Base-by-base conservation (phyloP, 345 rosid genomes). In the Citrus inodora region DNA sequence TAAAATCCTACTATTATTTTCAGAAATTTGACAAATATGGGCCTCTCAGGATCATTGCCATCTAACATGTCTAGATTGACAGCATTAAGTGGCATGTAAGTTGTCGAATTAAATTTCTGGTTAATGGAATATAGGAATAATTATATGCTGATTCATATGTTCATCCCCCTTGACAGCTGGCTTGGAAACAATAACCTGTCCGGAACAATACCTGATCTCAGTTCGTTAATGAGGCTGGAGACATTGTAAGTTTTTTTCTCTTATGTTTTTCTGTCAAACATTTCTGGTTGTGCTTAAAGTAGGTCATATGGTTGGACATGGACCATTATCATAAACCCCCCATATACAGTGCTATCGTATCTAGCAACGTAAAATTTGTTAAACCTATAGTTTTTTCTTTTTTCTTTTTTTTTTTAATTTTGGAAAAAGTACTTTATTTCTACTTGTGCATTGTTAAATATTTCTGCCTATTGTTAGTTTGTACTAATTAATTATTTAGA, bases 1-100 rank as follows among this genome's bases (percentile, higher is more conserved):
- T 69, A 79, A 51, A 6, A 27, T 24, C 30, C 69, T 32, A 56
- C 59, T 61, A 63, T 37, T 70, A 48, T 63, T 79, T 74, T 4
- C 87, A 96, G 97, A 87, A 94, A 94, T 84, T 85, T 96, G 70
- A 94, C 97, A 46, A 78, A 76, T 78, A 87, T 91, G 94, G 87
- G 87, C 48, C 80, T 96, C 64, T 89, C 90, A 27, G 98, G 99
- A 82, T 84, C 90, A 27, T 9, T 94, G 78, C 83, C 97, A 53
- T 91, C 90, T 72, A 75, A 81, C 51, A 76, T 92, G 76, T 79
- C 88, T 33, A 90, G 77, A 72, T 76, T 94, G 86, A 92, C 97
- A 70, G 99, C 94, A 78, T 82, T 96, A 83, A 84, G 85, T 32
- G 80, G 81, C 83, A 92, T 96, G 99, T 94, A 86, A 74, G 94